Base-by-base conservation (phyloP, 331 rosid genomes). In the Rosa hybrid region DNA sequence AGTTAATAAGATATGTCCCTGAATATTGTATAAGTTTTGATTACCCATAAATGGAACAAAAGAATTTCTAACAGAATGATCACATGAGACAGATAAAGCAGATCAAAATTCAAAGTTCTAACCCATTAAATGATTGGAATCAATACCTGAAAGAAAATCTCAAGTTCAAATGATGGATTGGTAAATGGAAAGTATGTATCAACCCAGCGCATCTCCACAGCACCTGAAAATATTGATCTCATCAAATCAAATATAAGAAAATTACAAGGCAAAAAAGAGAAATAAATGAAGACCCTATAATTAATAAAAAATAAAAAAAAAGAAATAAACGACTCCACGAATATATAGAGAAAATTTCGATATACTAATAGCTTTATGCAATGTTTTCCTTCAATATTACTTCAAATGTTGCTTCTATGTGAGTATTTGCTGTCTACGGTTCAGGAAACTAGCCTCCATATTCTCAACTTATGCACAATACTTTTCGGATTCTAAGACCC, bases 101-200 rank as follows among this genome's bases (percentile, higher is more conserved):
- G 53, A 75, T 50, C 14, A 41, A 75, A 34, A 12, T 75, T 56
- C 34, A 41, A 75, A 41, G 54, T 41, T 50, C 79, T 12, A 50
- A 60, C 2, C 27, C 3, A 6, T 34, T 4, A 50, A 50, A 13
- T 50, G 12, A 50, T 13, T 12, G 73, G 27, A 80, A 76, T 59
- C 76, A 77, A 56, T 41, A 91, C 99, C 96, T 93, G 81, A 81
- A 95, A 95, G 84, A 89, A 93, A 67, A 96, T 93, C 88, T 96
- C 98, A 70, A 96, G 99, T 83, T 96, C 99, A 85, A 88, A 95
- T 54, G 98, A 95, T 23, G 99, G 99, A 81, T 90, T 83, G 64
- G 99, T 95, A 82, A 96, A 96, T 49, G 99, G 98, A 78, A 93
- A 93, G 86, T 93, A 93, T 48, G 99, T 88, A 87, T 96, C 98